Conservation (phyloP, 371 early-diverging fungal species). For the Nematocida parisii region DNA sequence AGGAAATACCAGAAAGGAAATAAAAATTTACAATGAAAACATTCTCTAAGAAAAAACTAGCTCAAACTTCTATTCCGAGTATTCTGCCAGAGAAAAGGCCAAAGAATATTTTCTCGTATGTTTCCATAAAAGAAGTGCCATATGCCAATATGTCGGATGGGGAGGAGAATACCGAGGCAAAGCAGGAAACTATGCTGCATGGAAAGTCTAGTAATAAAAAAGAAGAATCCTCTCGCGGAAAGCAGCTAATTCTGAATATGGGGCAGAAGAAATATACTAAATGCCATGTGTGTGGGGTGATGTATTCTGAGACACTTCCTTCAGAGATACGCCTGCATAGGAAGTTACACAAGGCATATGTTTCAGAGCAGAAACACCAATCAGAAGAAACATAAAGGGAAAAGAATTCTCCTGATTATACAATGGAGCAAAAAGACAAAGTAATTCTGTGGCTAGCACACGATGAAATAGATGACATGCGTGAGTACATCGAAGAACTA, state of each 20-base stretch:
- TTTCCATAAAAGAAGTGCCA: background rate
- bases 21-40: conserved; percentile 25
- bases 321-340: conserved; percentile 20
- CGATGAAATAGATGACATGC: conserved; percentile 47
- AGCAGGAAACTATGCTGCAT: background rate
- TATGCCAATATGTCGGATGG: background rate
- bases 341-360: conserved; percentile 18
- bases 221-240: background rate
- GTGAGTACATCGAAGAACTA: conserved; percentile 29
- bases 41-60: conserved; percentile 8
- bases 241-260: conserved; percentile 41
- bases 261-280: conserved; percentile 36
- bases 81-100: conserved; percentile 3
- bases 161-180: background rate
- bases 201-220: background rate
- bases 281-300: conserved; percentile 34
- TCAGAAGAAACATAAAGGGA: conserved; percentile 10
- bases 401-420: conserved; percentile 20
- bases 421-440: conserved; percentile 27
- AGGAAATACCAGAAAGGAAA: background rate
- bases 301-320: conserved; percentile 3
- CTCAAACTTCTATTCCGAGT: background rate
- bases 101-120: background rate
- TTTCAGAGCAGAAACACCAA: conserved; percentile 17
- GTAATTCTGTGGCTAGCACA: conserved; percentile 45